Percentiles rank a stretch among this genome's conserved stretches.
phyloP scores from a whole-genome alignment of 2,329 filamentous ascomycete species.

The Penicillium sumatraense region DNA sequence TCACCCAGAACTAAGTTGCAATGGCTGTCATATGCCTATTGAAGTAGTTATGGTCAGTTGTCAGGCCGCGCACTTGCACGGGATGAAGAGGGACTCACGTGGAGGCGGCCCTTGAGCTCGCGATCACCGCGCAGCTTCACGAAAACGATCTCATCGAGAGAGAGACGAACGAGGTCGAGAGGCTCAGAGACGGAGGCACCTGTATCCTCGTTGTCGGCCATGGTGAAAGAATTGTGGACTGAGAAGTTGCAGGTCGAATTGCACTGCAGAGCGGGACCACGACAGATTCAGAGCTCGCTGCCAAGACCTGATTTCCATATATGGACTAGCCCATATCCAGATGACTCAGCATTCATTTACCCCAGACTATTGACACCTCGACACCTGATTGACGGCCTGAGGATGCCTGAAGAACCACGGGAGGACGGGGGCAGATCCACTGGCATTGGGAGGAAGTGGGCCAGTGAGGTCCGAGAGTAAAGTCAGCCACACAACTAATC shows the following conservation, averaged over 20 bases:
- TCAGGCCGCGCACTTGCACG: neutral
- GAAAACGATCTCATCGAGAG: slow-evolving; percentile 94
- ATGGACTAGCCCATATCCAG: slow-evolving; percentile 12
- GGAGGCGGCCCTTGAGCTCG: slow-evolving; percentile 91
- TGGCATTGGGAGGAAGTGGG: neutral
- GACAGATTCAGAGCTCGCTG: slow-evolving; percentile 22
- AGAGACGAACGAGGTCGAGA: slow-evolving; percentile 91
- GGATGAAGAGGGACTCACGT: slow-evolving; percentile 63
- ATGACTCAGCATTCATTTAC: slow-evolving; percentile 25
- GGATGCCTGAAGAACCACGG: too few species aligned
- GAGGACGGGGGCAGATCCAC: too few species aligned
- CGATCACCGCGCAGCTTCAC: slow-evolving; percentile 96
- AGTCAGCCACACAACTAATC: neutral
- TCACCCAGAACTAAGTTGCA: slow-evolving; percentile 97
- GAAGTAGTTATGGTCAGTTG: slow-evolving; percentile 19
- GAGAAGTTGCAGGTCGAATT: slow-evolving; percentile 3
- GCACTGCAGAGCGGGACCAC: slow-evolving; percentile 4
- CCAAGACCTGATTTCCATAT: slow-evolving; percentile 12
- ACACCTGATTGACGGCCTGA: neutral
- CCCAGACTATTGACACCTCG: slow-evolving; percentile 20
- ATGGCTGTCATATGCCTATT: slow-evolving; percentile 94
- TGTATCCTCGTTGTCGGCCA: slow-evolving; percentile 84
- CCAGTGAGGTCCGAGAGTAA: neutral
- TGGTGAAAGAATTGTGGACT: slow-evolving; percentile 43
- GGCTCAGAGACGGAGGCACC: slow-evolving; percentile 79